Evolutionary conservation across 768 basidiomycete species (phyloP).

Genomic region (Lactarius vividus): DNA sequence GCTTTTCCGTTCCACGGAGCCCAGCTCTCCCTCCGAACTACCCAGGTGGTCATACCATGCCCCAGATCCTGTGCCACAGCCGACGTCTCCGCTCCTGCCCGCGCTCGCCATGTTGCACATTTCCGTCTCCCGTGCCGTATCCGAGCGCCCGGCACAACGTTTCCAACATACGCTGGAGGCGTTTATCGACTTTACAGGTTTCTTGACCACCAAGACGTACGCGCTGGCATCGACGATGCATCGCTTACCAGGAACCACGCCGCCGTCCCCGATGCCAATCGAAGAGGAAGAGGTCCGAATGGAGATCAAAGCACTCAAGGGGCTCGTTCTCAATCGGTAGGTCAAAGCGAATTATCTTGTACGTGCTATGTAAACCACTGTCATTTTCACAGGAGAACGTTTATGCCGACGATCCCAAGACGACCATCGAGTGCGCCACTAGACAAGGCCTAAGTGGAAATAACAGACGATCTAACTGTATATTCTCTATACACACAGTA

Average conservation of each 20-base stretch:
- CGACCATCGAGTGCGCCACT: slow-evolving; percentile 17
- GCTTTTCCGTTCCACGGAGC: slow-evolving; percentile 40
- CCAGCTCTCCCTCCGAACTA: slow-evolving; percentile 25
- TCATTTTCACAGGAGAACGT: slow-evolving; percentile 21
- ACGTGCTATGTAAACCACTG: background rate
- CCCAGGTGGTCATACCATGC: slow-evolving; percentile 41
- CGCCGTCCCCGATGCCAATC: slow-evolving; percentile 28
- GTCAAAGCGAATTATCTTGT: slow-evolving; percentile 26
- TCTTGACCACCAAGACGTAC: slow-evolving; percentile 74
- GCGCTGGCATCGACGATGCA: slow-evolving; percentile 34
- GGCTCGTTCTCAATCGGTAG: slow-evolving; percentile 72
- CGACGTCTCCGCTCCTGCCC: slow-evolving; percentile 31
- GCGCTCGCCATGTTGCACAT: slow-evolving; percentile 26
- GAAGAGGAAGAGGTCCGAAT: slow-evolving; percentile 68
- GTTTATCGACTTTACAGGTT: slow-evolving; percentile 73
- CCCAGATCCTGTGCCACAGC: slow-evolving; percentile 31
- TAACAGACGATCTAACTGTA: background rate
- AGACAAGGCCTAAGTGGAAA: background rate
- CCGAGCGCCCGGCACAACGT: slow-evolving; percentile 33
- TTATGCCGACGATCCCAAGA: slow-evolving; percentile 21
- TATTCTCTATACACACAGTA: background rate
- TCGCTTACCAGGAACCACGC: slow-evolving; percentile 27
- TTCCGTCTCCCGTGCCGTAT: slow-evolving; percentile 15
- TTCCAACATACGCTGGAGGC: slow-evolving; percentile 63
- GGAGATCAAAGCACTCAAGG: slow-evolving; percentile 76